Conservation (phyloP, 352 stramenopile species). For the Phytophthora ohioensis region DNA sequence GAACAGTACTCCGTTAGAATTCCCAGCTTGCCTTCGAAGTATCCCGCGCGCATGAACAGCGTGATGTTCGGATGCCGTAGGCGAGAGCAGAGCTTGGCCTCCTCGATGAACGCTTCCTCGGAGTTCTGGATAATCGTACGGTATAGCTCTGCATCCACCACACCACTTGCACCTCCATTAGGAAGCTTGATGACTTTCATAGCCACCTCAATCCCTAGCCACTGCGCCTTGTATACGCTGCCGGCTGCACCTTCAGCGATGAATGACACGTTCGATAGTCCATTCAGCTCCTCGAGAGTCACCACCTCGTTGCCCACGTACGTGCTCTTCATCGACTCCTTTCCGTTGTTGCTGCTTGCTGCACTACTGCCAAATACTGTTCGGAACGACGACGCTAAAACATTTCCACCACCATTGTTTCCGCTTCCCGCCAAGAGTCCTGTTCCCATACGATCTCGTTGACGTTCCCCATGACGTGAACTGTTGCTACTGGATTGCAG, state of each 20-base stretch:
- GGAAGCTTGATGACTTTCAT: constrained; percentile 82
- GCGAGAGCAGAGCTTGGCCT: constrained; percentile 66
- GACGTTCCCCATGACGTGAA: constrained; percentile 37
- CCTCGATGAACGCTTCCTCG: constrained; percentile 69
- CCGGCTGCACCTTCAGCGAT: constrained; percentile 71
- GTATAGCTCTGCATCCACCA: constrained; percentile 63
- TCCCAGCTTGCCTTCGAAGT: constrained; percentile 70
- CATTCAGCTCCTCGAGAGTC: constrained; percentile 65
- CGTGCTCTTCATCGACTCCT: constrained; percentile 55
- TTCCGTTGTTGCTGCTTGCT: constrained; percentile 35
- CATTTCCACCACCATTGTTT: constrained; percentile 40
- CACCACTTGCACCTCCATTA: constrained; percentile 42
- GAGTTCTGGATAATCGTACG: constrained; percentile 79
- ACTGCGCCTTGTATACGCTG: constrained; percentile 73
- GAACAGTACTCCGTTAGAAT: constrained; percentile 80
- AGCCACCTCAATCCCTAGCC: constrained; percentile 75
- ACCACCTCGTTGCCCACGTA: constrained; percentile 59
- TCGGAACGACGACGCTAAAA: constrained; percentile 47
- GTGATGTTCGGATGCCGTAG: constrained; percentile 78
- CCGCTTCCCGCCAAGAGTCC: constrained; percentile 30
- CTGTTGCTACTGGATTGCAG: constrained; percentile 44
- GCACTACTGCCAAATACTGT: constrained; percentile 51
- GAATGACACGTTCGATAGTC: constrained; percentile 61
- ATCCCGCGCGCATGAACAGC: constrained; percentile 71
- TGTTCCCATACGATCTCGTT: constrained; percentile 42